A percentile compares a stretch with the other conserved stretches of the same genome.
These are phyloP conservation scores for Solanum microdontum DNA, from an alignment of 257 asterid genomes.

Conservation along the genomic window DNA sequence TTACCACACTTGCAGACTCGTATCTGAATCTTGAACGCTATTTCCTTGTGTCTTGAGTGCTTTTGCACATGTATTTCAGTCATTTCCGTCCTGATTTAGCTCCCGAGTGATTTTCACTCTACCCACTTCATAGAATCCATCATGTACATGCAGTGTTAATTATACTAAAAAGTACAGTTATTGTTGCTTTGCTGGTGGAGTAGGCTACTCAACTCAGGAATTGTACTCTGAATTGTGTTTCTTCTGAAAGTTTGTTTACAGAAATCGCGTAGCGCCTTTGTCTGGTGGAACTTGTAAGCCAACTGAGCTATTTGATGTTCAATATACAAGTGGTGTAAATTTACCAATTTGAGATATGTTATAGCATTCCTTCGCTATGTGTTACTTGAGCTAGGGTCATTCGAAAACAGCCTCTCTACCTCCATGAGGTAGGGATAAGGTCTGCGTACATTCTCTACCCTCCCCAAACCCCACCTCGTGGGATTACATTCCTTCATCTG, in stretches of 20 bases:
- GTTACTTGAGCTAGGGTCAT: background rate
- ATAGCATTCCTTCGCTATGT: background rate
- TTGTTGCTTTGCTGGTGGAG: background rate
- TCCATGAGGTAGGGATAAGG: background rate
- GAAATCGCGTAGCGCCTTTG: background rate
- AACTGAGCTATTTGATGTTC: background rate
- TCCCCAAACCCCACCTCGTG: background rate
- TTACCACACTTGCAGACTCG: background rate
- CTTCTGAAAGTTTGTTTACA: background rate
- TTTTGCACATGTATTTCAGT: background rate
- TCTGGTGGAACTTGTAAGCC: background rate
- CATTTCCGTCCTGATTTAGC: background rate
- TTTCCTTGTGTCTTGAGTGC: background rate
- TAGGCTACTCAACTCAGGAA: background rate
- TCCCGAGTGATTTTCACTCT: background rate
- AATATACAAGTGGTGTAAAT: background rate
- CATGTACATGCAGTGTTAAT: background rate
- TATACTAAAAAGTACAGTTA: background rate
- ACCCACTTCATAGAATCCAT: background rate
- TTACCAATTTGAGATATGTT: background rate
- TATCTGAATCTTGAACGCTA: background rate
- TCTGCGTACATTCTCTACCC: background rate
- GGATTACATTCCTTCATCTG: background rate
- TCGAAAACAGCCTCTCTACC: background rate
- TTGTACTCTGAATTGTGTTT: background rate